Evolutionary conservation across 306 rosid genomes (phyloP), one percentile per base, ranked within the genome.

Genomic region (Cicer yamashitae): DNA sequence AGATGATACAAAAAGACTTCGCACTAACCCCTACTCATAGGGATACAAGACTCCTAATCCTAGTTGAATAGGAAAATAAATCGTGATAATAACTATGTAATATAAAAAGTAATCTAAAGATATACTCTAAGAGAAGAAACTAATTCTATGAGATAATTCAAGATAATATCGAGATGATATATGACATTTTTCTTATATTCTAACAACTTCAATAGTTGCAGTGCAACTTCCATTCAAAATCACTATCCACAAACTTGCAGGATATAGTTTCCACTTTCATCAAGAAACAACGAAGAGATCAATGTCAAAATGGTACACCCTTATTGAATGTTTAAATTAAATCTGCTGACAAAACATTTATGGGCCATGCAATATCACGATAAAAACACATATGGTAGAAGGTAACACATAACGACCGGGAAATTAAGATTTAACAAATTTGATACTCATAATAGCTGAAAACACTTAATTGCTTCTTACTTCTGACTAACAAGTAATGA

Each of bases 211-310:
- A 53, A 15, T 12, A 51, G 53, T 71, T 72, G 11, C 25, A 53
- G 60, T 58, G 65, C 43, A 59, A 17, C 52, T 66, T 38, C 58
- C 15, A 76, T 14, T 37, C 66, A 56, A 71, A 43, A 73, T 67
- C 54, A 63, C 40, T 7, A 71, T 25, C 63, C n/a, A 64, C 56
- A 64, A 25, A 40, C 61, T 37, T 56, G 77, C 51, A 76, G 57
- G 40, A 47, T 18, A 14, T 18, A 76, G 45, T 30, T 64, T 37
- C 43, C 39, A 30, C 20, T 46, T 47, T 63, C 51, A 75, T 61
- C 51, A 40, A 67, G 50, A 70, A 59, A 70, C 14, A 54, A 43
- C 2, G 14, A 14, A 34, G 66, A 13, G 56, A 58, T 12, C 48
- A 57, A 65, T 18, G 69, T 46, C 77, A 70, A 78, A 71, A 71